Evolutionary conservation across 1,284 basidiomycete genomes (phyloP).

Genomic region (Cutaneotrichosporon curvatum): DNA sequence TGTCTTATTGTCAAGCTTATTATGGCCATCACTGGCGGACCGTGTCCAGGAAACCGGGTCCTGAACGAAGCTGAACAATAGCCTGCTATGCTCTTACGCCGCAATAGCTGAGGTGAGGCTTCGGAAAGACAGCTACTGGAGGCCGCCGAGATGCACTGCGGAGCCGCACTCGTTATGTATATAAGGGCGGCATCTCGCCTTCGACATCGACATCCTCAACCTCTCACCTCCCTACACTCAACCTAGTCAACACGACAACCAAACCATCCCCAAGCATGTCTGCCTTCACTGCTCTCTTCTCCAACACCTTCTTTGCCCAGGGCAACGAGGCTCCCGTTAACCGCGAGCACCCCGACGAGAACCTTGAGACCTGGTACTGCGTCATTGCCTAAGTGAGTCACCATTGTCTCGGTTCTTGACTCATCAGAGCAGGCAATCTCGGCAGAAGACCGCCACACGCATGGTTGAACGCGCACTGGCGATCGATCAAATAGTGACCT

Average conservation of each 20-base stretch:
- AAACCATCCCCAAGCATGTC: constrained; percentile 28
- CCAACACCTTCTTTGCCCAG: constrained; percentile 12
- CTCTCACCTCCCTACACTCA: constrained; percentile 1
- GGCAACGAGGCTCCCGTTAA: constrained; percentile 17
- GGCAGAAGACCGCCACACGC: not conserved
- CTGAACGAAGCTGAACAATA: too few relatives aligned
- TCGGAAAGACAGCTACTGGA: too few relatives aligned
- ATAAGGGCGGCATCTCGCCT: too few relatives aligned
- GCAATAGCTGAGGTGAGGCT: too few relatives aligned
- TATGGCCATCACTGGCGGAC: too few relatives aligned
- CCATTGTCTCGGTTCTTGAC: not conserved
- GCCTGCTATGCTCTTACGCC: too few relatives aligned
- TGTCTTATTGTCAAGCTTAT: too few relatives aligned
- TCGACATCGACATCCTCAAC: not conserved
- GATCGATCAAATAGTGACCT: too few relatives aligned
- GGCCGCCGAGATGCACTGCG: too few relatives aligned
- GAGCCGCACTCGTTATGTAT: too few relatives aligned
- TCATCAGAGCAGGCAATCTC: not conserved
- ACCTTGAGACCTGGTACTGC: constrained; percentile 6
- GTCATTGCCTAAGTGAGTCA: constrained; percentile 19
- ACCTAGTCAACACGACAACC: constrained; percentile 1
- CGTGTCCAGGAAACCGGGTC: too few relatives aligned
- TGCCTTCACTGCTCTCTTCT: constrained; percentile 37
- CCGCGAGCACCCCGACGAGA: constrained; percentile 10
- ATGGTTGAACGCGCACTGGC: too few relatives aligned